Conservation (phyloP, 371 early-diverging fungal genomes). For the Saksenaea oblongispora region DNA sequence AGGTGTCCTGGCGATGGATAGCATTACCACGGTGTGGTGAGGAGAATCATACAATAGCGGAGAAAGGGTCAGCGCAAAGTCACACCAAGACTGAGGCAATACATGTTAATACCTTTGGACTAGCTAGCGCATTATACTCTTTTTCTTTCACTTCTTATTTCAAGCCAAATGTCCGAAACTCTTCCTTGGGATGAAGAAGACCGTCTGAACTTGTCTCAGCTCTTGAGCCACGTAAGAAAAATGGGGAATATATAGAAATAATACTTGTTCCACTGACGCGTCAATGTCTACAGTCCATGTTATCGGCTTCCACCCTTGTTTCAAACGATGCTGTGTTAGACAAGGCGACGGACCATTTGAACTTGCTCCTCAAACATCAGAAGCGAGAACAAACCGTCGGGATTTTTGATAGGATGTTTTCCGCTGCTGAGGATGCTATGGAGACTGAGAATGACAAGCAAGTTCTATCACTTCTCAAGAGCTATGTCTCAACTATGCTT, state of each 20-base stretch:
- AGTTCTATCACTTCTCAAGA: slow-evolving; percentile 25
- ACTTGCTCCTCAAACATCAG: slow-evolving; percentile 16
- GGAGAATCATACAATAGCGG: no score
- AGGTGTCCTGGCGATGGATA: no score
- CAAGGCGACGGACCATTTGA: slow-evolving; percentile 16
- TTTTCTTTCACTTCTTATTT: neutral
- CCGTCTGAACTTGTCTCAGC: slow-evolving; percentile 12
- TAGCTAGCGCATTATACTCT: neutral
- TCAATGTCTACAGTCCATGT: slow-evolving; percentile 17
- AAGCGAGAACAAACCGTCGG: slow-evolving; percentile 11
- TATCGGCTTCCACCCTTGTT: slow-evolving; percentile 8
- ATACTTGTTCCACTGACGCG: neutral
- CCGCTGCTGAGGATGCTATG: slow-evolving; percentile 37
- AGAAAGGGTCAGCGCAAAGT: no score
- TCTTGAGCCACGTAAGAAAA: slow-evolving; percentile 11
- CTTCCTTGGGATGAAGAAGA: slow-evolving; percentile 18
- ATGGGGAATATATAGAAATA: neutral
- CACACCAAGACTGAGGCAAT: neutral
- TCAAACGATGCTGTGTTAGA: slow-evolving; percentile 10
- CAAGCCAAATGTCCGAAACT: neutral
- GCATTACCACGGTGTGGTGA: no score
- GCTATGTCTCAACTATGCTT: slow-evolving; percentile 12
- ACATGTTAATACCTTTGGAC: neutral
- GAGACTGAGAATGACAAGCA: slow-evolving; percentile 45
- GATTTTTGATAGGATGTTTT: slow-evolving; percentile 35